Conservation (phyloP, 805 yeast species). For the Zygotorulaspora danielsina region DNA sequence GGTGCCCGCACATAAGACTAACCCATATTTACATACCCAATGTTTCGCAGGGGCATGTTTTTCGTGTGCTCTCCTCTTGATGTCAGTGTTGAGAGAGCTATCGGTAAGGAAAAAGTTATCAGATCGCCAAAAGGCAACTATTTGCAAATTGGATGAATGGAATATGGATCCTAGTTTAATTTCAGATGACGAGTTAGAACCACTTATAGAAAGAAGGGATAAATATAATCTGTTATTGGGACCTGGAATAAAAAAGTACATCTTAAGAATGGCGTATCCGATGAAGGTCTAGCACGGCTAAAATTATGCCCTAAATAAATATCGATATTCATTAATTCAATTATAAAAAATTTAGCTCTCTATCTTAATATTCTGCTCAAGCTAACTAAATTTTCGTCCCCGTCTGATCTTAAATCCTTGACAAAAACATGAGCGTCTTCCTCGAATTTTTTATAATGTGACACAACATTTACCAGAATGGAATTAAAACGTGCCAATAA, state of each 20-base stretch:
- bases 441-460: constrained; percentile 44
- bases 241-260: constrained; percentile 18
- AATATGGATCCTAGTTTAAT: constrained; percentile 4
- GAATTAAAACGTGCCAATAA: constrained; percentile 34
- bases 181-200: constrained; percentile 9
- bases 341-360: no score
- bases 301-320: no score
- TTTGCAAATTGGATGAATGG: constrained; percentile 13
- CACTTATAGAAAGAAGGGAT: constrained; percentile 12
- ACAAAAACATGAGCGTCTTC: constrained; percentile 41
- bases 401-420: constrained; percentile 52
- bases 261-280: constrained; percentile 27
- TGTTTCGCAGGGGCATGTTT: constrained; percentile 53
- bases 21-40: constrained; percentile 57
- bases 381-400: constrained; percentile 44
- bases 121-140: constrained; percentile 9
- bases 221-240: constrained; percentile 20
- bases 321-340: no score
- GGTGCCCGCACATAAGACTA: constrained; percentile 21
- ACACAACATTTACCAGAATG: constrained; percentile 41
- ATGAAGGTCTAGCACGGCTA: constrained; percentile 22
- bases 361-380: constrained; percentile 41
- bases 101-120: constrained; percentile 42
- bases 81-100: constrained; percentile 49
- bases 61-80: constrained; percentile 40